Evolutionary conservation across 73 alveolate species (phyloP).

Genomic region (Paramecium caudatum): DNA sequence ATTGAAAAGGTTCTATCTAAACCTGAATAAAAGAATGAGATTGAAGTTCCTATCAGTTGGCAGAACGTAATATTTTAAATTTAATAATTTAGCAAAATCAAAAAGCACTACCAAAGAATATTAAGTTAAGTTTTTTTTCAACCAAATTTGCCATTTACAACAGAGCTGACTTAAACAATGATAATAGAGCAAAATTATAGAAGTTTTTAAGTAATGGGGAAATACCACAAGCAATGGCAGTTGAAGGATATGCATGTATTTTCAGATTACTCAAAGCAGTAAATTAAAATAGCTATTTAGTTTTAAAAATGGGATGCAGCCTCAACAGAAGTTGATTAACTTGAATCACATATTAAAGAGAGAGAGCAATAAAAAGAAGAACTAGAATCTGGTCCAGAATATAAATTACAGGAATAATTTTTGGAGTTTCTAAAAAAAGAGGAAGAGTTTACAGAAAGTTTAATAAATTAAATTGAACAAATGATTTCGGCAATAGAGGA

Average conservation of each 20-base stretch:
- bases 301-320: conserved; percentile 5
- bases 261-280: not conserved
- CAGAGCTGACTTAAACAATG: conserved; percentile 7
- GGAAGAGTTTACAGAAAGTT: conserved; percentile 1
- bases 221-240: not conserved
- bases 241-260: not conserved
- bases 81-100: not conserved
- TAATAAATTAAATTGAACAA: not conserved
- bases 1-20: conserved; percentile 33
- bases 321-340: not conserved
- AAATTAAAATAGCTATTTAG: not conserved
- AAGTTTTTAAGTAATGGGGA: not conserved
- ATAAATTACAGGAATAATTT: not conserved
- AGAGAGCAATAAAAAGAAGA: not conserved
- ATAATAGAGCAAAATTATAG: not conserved
- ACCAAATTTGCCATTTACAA: conserved; percentile 38
- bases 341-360: not conserved
- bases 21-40: not conserved
- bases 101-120: not conserved
- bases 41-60: not conserved
- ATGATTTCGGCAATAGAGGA: not conserved
- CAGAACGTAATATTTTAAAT: not conserved
- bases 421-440: conserved; percentile 2
- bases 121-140: not conserved
- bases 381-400: not conserved